Evolutionary conservation across 2,329 filamentous ascomycete species (phyloP).

Genomic region (Colletotrichum lupini): DNA sequence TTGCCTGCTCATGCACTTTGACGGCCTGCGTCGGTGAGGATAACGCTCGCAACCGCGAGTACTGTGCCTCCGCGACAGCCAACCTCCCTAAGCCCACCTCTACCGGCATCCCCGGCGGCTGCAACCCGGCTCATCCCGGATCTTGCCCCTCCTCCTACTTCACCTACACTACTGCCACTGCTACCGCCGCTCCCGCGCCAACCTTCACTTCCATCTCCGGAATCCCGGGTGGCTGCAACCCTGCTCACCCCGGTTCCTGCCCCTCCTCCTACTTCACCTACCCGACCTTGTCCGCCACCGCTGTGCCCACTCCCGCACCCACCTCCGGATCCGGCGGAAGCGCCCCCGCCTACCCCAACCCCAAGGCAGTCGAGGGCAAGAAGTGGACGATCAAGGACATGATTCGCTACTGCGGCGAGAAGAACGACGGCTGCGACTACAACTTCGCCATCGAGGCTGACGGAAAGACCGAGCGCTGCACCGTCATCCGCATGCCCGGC

Average conservation of each 20-base stretch:
- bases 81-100: conserved; percentile 26
- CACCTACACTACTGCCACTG: conserved; percentile 15
- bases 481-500: conserved; percentile 16
- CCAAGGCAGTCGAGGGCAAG: conserved; percentile 15
- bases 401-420: conserved; percentile 18
- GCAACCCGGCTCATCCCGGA: conserved; percentile 33
- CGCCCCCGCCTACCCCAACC: conserved; percentile 2
- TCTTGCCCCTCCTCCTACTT: conserved; percentile 31
- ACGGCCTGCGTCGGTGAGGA: conserved; percentile 28
- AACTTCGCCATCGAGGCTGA: conserved; percentile 27
- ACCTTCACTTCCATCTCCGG: conserved; percentile 17
- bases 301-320: neutral
- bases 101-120: conserved; percentile 28
- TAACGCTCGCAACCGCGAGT: conserved; percentile 31
- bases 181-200: neutral
- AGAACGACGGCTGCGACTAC: conserved; percentile 27
- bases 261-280: conserved; percentile 12
- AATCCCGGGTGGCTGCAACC: conserved; percentile 33
- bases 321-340: neutral
- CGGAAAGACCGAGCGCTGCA: conserved; percentile 17
- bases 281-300: conserved; percentile 7
- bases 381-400: conserved; percentile 26
- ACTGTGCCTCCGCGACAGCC: conserved; percentile 23
- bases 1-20: conserved; percentile 26
- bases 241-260: conserved; percentile 27